These are phyloP conservation scores for Rosa rugosa DNA, from an alignment of 306 rosid species.

Conservation along the genomic window DNA sequence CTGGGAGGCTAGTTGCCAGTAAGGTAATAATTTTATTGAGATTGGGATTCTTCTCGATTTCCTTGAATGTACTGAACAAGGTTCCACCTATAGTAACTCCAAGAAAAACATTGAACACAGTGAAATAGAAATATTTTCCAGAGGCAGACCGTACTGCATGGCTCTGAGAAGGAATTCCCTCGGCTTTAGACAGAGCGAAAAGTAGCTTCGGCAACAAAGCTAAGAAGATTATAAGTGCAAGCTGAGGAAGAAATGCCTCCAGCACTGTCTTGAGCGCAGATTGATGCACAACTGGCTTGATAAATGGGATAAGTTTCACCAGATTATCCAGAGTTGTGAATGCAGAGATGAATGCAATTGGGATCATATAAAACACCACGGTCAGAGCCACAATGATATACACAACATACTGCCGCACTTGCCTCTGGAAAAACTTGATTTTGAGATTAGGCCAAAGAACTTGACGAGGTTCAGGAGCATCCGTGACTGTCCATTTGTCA, in stretches of 20 bases:
- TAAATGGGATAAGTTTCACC: conserved; percentile 70
- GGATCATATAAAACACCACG: conserved; percentile 75
- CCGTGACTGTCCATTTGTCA: conserved; percentile 64
- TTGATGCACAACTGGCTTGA: conserved; percentile 50
- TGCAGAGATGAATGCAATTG: conserved; percentile 67
- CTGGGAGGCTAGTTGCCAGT: conserved; percentile 69
- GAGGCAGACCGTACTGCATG: conserved; percentile 85
- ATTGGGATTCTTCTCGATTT: conserved; percentile 42
- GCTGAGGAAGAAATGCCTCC: conserved; percentile 93
- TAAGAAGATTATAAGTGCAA: conserved; percentile 74
- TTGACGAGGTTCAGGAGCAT: conserved; percentile 78
- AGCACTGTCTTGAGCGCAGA: conserved; percentile 50
- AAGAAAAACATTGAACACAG: conserved; percentile 73
- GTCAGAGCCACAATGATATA: conserved; percentile 65
- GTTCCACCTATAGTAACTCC: conserved; percentile 83
- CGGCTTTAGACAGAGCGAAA: conserved; percentile 63
- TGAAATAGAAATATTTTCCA: conserved; percentile 88
- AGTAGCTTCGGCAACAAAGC: conserved; percentile 86
- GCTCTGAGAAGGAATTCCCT: conserved; percentile 80
- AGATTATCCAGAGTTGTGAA: conserved; percentile 68
- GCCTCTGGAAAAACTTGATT: conserved; percentile 56
- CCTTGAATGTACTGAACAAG: conserved; percentile 59
- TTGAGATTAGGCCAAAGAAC: conserved; percentile 76
- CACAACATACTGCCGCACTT: conserved; percentile 63
- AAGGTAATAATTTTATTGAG: conserved; percentile 36